Evolutionary conservation across 805 yeast species (phyloP), one percentile per base, ranked within the genome.

Genomic region (Candida koratica): DNA sequence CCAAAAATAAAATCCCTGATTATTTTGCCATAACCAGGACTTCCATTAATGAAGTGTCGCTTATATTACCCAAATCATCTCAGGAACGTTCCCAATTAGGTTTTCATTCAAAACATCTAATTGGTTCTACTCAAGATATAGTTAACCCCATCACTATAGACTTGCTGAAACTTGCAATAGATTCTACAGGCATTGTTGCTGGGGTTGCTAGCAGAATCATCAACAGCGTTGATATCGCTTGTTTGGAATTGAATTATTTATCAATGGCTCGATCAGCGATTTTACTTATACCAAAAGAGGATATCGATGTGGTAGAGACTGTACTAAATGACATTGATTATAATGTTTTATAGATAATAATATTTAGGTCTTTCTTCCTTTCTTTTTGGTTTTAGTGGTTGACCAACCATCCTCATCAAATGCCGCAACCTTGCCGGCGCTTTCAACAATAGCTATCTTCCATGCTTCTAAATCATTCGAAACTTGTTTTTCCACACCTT

Each of bases 101-200:
- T 4, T 72, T 67, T 43, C 56, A 61, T 14, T 52, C 61, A 2
- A 58, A 57, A 17, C 53, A 59, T 30, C 60, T 79, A 28, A 66
- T 76, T 36, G 84, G 85, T 0, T 74, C 82, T 3, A 56, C 70
- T 13, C 71, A 69, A 43, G 85, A 80, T 48, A 60, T 61, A 25
- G 68, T 78, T 32, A 60, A 70, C n/a, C 84, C 85, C 0, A 59
- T 79, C 4, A 60, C 70, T 1, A 69, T 80, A 14, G 79, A 79
- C 49, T 64, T 79, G 40, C 59, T 68, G 10, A 56, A 58, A 18
- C 51, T 79, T 16, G 84, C 84, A 0, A 54, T 74, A 12, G 79
- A 79, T 51, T 62, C 77, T 6, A 76, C 79, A 15, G 86, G 86
- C 26, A 77, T 80, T 32, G 84, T 79, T 2, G 78, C 84, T 0